These are phyloP conservation scores for Fomitopsis palustris DNA, from an alignment of 1,284 basidiomycete genomes.

Conservation along the genomic window DNA sequence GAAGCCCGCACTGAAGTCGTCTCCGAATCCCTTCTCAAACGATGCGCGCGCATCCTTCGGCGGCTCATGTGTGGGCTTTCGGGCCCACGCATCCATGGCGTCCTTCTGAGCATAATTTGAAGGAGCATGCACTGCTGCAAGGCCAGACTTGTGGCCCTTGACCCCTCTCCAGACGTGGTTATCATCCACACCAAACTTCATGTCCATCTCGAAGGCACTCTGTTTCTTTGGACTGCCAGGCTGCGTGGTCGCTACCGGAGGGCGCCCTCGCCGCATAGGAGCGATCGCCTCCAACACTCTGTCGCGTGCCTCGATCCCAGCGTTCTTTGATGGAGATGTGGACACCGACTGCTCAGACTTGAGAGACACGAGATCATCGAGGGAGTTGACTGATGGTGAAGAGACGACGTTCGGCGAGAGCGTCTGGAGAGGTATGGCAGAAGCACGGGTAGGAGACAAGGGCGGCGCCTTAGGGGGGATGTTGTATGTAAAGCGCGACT, in stretches of 20 bases:
- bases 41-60: neutral
- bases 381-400: constrained; percentile 29
- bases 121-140: constrained; percentile 28
- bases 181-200: constrained; percentile 42
- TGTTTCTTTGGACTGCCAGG: constrained; percentile 39
- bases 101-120: constrained; percentile 14
- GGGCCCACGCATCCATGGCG: constrained; percentile 47
- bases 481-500: constrained; percentile 71
- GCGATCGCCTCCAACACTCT: constrained; percentile 73
- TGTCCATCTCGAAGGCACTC: constrained; percentile 34
- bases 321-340: constrained; percentile 32
- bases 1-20: constrained; percentile 28
- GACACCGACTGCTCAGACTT: constrained; percentile 26
- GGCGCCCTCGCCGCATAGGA: constrained; percentile 74
- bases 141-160: constrained; percentile 34
- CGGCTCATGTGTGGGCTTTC: constrained; percentile 8
- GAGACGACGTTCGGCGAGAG: constrained; percentile 24
- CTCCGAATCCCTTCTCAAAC: constrained; percentile 26
- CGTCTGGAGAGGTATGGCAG: constrained; percentile 22
- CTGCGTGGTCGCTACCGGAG: constrained; percentile 35
- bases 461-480: constrained; percentile 46
- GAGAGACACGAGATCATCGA: constrained; percentile 42
- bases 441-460: constrained; percentile 29
- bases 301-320: constrained; percentile 65
- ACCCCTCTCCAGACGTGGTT: constrained; percentile 51